Conservation (phyloP, 495 filamentous ascomycete genomes). For the Oidiodendron maius region DNA sequence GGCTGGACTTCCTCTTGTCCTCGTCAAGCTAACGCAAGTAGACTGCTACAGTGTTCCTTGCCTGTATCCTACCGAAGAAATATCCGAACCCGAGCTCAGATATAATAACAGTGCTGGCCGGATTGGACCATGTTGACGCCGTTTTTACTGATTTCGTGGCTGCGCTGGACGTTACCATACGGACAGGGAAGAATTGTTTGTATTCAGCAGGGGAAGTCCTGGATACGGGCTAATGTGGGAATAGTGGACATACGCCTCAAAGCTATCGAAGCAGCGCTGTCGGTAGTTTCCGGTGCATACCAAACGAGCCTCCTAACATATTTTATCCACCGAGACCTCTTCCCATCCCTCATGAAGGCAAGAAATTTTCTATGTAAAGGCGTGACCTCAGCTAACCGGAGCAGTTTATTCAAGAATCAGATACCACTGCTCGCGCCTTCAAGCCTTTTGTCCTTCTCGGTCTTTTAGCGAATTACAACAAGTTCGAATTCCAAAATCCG, state of each 20-base stretch:
- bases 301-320: constrained; percentile 91
- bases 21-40: constrained; percentile 28
- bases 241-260: constrained; percentile 69
- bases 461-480: constrained; percentile 96
- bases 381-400: constrained; percentile 6
- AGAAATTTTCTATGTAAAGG: constrained; percentile 7
- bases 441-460: constrained; percentile 81
- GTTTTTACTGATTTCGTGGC: constrained; percentile 86
- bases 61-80: constrained; percentile 72
- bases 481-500: constrained; percentile 97
- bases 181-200: constrained; percentile 68
- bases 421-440: constrained; percentile 52
- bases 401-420: constrained; percentile 81
- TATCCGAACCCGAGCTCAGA: constrained; percentile 96
- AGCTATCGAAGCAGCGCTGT: constrained; percentile 74
- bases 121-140: constrained; percentile 78
- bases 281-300: constrained; percentile 86
- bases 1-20: constrained; percentile 21
- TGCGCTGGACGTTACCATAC: constrained; percentile 72
- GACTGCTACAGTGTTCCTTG: constrained; percentile 88
- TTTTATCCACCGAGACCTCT: constrained; percentile 91
- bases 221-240: constrained; percentile 1
- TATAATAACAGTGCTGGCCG: constrained; percentile 83
- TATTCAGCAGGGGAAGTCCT: constrained; percentile 1
- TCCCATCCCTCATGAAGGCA: constrained; percentile 93